phyloP scores from a whole-genome alignment of 129 eudicot genomes.

The Pittosporum tobira region DNA sequence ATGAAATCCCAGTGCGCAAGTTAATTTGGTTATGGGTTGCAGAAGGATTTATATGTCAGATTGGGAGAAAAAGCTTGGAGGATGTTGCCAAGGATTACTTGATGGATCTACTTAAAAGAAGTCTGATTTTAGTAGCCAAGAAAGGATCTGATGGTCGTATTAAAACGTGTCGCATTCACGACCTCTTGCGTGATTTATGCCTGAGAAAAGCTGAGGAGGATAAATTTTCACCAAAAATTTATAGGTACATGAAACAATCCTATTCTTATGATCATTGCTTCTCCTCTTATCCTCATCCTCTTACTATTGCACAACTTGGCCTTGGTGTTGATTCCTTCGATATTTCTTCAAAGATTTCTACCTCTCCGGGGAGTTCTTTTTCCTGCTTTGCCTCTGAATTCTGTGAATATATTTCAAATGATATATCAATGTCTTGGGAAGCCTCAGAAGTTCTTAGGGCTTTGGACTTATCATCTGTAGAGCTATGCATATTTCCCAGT shows the following conservation, averaged over 20 bases:
- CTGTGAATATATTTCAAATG: not conserved
- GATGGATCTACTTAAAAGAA: slow-evolving; percentile 31
- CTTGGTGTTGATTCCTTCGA: not conserved
- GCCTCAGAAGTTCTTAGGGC: slow-evolving; percentile 20
- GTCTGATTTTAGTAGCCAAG: slow-evolving; percentile 18
- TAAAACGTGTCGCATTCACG: slow-evolving; percentile 30
- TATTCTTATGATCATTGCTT: not conserved
- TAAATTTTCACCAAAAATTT: too few species aligned
- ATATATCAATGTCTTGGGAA: not conserved
- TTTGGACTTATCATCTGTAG: slow-evolving; percentile 10
- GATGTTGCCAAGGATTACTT: too few species aligned
- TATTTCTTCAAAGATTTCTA: not conserved
- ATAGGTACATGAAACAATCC: too few species aligned
- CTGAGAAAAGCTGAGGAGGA: slow-evolving; percentile 22
- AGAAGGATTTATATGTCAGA: too few species aligned
- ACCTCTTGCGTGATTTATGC: slow-evolving; percentile 29
- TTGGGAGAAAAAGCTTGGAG: slow-evolving; percentile 10
- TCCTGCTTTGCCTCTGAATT: not conserved
- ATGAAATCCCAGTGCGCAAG: slow-evolving; percentile 12
- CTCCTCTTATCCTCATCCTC: not conserved
- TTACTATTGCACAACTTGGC: too few species aligned
- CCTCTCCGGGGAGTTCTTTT: too few species aligned
- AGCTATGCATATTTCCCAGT: not conserved
- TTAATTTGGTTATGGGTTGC: slow-evolving; percentile 27
- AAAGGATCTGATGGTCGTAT: slow-evolving; percentile 15